Evolutionary conservation across 2,329 filamentous ascomycete genomes (phyloP).

Genomic region (Rhytidhysteron rufulum): DNA sequence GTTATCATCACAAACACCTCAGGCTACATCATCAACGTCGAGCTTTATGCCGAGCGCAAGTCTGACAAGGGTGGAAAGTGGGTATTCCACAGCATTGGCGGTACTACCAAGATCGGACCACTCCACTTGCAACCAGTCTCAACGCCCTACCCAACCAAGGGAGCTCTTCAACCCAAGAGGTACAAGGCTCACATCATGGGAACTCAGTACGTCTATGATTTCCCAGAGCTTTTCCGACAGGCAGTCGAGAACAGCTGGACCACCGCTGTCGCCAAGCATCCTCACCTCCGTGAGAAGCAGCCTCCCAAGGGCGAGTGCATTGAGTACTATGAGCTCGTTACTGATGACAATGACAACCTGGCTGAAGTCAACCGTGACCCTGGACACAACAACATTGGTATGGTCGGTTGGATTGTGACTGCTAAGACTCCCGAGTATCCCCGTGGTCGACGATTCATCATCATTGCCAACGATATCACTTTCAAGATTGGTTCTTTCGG

Average conservation of each 20-base stretch:
- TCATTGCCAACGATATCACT: slow-evolving; percentile 98
- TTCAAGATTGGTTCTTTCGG: slow-evolving; percentile 99
- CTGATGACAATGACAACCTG: slow-evolving; percentile 89
- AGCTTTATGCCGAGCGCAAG: slow-evolving; percentile 96
- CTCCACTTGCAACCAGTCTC: slow-evolving; percentile 91
- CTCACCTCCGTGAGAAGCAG: slow-evolving; percentile 72
- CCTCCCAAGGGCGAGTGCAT: slow-evolving; percentile 87
- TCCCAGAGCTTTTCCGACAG: slow-evolving; percentile 98
- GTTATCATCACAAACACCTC: slow-evolving; percentile 98
- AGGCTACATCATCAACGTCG: slow-evolving; percentile 94
- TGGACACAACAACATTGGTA: slow-evolving; percentile 92
- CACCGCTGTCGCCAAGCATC: slow-evolving; percentile 69
- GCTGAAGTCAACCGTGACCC: slow-evolving; percentile 92
- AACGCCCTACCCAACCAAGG: slow-evolving; percentile 95
- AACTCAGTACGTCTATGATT: slow-evolving; percentile 98
- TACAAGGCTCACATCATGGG: slow-evolving; percentile 99
- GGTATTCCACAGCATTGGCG: slow-evolving; percentile 97
- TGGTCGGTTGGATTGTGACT: slow-evolving; percentile 97
- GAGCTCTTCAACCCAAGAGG: slow-evolving; percentile 96
- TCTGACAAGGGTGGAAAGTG: slow-evolving; percentile 91
- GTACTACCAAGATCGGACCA: slow-evolving; percentile 88
- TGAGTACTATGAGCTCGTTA: slow-evolving; percentile 87
- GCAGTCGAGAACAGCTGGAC: slow-evolving; percentile 94
- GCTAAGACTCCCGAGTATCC: slow-evolving; percentile 96
- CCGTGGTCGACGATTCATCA: slow-evolving; percentile 83